phyloP scores from a whole-genome alignment of 495 filamentous ascomycete genomes.

The Bacidia gigantensis region DNA sequence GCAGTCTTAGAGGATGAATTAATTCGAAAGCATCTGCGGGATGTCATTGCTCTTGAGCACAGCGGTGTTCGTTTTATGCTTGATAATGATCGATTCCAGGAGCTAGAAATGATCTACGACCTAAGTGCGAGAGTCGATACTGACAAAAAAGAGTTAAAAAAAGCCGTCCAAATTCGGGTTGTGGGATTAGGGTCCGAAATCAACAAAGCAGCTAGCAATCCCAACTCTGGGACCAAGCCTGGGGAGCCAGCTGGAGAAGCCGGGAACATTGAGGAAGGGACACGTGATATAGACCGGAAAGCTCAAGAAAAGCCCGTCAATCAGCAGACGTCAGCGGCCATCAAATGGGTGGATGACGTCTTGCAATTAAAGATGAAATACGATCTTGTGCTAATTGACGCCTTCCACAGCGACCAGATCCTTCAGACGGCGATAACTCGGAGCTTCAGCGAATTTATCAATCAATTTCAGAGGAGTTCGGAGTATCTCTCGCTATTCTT shows the following conservation, averaged over 20 bases:
- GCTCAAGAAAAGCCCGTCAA: constrained; percentile 34
- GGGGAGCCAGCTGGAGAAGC: constrained; percentile 16
- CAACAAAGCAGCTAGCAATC: constrained; percentile 48
- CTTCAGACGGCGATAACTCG: constrained; percentile 69
- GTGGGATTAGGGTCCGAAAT: constrained; percentile 69
- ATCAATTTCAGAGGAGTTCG: constrained; percentile 63
- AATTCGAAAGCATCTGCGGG: constrained; percentile 57
- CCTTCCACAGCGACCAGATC: constrained; percentile 61
- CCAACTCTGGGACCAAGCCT: constrained; percentile 28
- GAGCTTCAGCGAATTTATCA: constrained; percentile 85
- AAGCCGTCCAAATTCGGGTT: constrained; percentile 57
- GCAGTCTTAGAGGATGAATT: constrained; percentile 68
- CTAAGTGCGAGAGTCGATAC: constrained; percentile 67
- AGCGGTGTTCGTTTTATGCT: constrained; percentile 83
- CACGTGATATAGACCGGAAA: constrained; percentile 31
- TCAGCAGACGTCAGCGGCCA: constrained; percentile 63
- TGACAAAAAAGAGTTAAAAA: constrained; percentile 56
- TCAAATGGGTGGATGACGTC: constrained; percentile 92
- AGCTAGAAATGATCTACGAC: constrained; percentile 61
- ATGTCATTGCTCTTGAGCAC: constrained; percentile 70
- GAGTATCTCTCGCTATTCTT: constrained; percentile 96
- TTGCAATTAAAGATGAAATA: constrained; percentile 79
- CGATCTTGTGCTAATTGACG: constrained; percentile 54
- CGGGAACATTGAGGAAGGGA: constrained; percentile 24
- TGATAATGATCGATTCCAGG: constrained; percentile 68